Evolutionary conservation across 2,329 filamentous ascomycete genomes (phyloP).

Genomic region (Nothomitra cinnamomea): DNA sequence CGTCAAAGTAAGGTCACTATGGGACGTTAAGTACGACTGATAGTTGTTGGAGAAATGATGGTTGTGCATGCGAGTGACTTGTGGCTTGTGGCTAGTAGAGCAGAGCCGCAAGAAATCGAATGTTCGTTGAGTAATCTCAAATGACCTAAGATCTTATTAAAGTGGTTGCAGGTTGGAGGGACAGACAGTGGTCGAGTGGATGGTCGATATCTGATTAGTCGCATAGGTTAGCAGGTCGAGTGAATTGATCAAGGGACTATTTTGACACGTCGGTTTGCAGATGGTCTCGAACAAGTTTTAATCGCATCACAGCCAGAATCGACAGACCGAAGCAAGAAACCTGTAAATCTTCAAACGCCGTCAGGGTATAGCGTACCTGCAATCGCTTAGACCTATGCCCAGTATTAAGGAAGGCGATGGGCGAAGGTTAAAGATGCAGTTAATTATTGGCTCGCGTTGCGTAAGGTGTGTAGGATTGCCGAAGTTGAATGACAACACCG

Average conservation of each 20-base stretch:
- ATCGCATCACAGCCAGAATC: slow-evolving; percentile 2
- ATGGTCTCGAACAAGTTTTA: neutral
- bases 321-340: neutral
- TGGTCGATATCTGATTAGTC: neutral
- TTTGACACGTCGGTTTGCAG: slow-evolving; percentile 1
- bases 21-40: neutral
- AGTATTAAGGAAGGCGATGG: slow-evolving; percentile 1
- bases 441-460: neutral
- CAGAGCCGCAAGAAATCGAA: neutral
- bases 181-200: neutral
- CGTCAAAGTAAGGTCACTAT: neutral
- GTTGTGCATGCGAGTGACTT: slow-evolving; percentile 1
- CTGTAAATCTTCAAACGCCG: too few species aligned
- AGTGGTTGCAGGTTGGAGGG: neutral
- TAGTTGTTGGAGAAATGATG: neutral
- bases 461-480: neutral
- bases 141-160: neutral
- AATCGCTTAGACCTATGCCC: neutral
- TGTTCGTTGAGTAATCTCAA: neutral
- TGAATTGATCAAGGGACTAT: too few species aligned
- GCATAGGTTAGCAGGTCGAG: neutral
- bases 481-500: slow-evolving; percentile 4
- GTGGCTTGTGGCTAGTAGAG: neutral
- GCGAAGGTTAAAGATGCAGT: neutral
- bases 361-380: neutral